These are phyloP conservation scores for Colletotrichum truncatum DNA, from an alignment of 2,329 filamentous ascomycete species.

Conservation along the genomic window DNA sequence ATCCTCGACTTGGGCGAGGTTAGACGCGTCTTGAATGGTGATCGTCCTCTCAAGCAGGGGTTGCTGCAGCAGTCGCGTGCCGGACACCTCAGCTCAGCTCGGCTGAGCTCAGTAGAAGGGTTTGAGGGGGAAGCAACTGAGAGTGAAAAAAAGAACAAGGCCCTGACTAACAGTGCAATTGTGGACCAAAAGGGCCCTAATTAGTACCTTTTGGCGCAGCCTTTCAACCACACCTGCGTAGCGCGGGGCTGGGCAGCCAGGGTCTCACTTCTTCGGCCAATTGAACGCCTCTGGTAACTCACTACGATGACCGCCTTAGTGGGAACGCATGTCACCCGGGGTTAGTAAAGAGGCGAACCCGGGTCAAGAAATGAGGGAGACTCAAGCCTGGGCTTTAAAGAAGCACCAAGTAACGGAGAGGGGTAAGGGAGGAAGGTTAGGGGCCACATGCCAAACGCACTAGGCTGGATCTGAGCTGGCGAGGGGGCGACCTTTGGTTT, in stretches of 20 bases:
- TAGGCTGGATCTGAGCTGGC: background rate
- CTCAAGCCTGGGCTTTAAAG: no score
- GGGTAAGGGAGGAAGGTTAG: background rate
- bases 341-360: background rate
- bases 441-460: background rate
- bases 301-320: background rate
- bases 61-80: background rate
- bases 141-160: background rate
- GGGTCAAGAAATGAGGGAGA: background rate
- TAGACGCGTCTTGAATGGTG: background rate
- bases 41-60: background rate
- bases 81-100: background rate
- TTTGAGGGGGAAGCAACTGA: background rate
- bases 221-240: background rate
- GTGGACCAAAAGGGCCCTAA: background rate
- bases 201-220: background rate
- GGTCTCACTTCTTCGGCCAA: constrained; percentile 1
- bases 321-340: background rate
- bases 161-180: background rate
- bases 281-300: background rate
- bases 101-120: background rate
- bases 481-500: background rate
- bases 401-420: no score
- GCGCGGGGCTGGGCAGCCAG: background rate
- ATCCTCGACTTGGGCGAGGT: background rate